Base-by-base conservation (phyloP, 176 grass and related monocot species). In the Oryza meridionalis region DNA sequence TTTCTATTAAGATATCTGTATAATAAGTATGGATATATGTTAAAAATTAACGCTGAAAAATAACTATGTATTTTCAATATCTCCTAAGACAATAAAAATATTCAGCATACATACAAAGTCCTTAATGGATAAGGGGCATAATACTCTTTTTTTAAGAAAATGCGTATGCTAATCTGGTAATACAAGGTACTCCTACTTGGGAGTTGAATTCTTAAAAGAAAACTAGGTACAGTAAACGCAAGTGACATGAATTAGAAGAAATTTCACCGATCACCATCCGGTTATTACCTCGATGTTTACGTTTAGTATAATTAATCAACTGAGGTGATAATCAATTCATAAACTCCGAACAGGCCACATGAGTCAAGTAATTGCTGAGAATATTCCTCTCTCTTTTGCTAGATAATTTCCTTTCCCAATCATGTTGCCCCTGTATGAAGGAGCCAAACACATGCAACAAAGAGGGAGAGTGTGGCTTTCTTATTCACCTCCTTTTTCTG, bases 401-500 rank as follows among this genome's bases (percentile, higher is more conserved):
- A 67, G 55, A 73, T 73, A 65, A 42, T 73, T 75, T 73, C 29
- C 21, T 66, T 29, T 51, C n/a, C 58, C n/a, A 66, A 66, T 80
- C 67, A 80, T 86, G 69, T 4, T 49, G 69, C 32, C 61, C 47
- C n/a, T 58, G 44, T 58, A 69, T 26, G 53, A 15, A 65, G 76
- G 84, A 78, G 83, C 74, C 83, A 70, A 85, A 37, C 65, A 70
- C 49, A 78, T 71, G 75, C 82, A 77, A 62, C 75, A 85, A 37
- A 37, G 9, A 63, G 16, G 22, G 16, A 53, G 16, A 22, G 1
- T 9, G 42, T 21, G 46, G 73, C 46, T 84, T 77, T 84, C 15
- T 42, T 42, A 44, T 71, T 71, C 72, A 16, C 65, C 83, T 44
- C 51, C 7, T 62, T 62, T 62, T 62, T 24, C 58, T 24, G 19